Percentiles rank a stretch among this genome's conserved stretches.
Evolutionary conservation across 2,329 filamentous ascomycete species (phyloP).

Genomic region (Byssothecium circinans): DNA sequence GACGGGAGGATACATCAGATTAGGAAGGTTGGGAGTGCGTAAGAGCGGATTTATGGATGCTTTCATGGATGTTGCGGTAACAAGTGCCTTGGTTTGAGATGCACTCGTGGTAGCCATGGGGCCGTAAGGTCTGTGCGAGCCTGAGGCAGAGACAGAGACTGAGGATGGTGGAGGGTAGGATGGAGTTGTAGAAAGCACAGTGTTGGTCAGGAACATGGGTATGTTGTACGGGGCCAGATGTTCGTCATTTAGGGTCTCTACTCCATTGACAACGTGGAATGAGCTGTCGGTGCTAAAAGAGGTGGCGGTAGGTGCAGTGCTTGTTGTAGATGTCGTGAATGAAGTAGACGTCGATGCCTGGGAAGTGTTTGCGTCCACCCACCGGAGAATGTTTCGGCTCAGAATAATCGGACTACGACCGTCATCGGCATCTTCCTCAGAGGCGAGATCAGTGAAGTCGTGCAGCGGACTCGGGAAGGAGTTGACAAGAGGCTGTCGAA

Average conservation of each 20-base stretch:
- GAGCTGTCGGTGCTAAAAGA: constrained; percentile 3
- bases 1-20: constrained; percentile 35
- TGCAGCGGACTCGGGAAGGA: constrained; percentile 19
- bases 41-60: constrained; percentile 11
- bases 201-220: constrained; percentile 17
- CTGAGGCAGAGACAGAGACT: neutral
- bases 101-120: neutral
- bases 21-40: constrained; percentile 34
- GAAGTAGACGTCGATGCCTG: constrained; percentile 2
- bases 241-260: constrained; percentile 33
- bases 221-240: constrained; percentile 33
- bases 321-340: neutral
- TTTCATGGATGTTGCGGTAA: constrained; percentile 5
- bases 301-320: neutral
- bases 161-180: constrained; percentile 3
- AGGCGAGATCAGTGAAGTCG: constrained; percentile 20
- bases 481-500: constrained; percentile 19
- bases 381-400: constrained; percentile 44
- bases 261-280: constrained; percentile 15
- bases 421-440: constrained; percentile 25
- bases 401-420: constrained; percentile 36
- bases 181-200: neutral
- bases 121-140: neutral
- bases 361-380: constrained; percentile 39
- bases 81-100: neutral